A percentile compares a stretch with the other conserved stretches of the same genome.
These are phyloP conservation scores for Sarocladiaceae sp. DNA, from an alignment of 2,329 filamentous ascomycete genomes.

Conservation along the genomic window DNA sequence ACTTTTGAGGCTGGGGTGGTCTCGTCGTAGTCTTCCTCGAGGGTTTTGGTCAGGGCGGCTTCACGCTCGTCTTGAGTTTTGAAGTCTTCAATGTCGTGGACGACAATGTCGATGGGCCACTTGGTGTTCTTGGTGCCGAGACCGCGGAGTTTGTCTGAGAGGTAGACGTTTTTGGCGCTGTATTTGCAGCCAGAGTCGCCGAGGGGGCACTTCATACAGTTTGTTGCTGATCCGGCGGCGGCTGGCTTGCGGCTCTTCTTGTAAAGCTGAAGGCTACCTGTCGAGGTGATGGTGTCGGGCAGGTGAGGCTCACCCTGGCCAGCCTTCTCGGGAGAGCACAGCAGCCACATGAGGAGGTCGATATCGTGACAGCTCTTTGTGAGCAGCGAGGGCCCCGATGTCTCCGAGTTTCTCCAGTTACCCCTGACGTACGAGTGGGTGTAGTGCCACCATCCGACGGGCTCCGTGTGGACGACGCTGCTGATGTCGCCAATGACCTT, in stretches of 20 bases:
- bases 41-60: constrained; percentile 34
- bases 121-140: constrained; percentile 58
- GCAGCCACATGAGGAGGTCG: constrained; percentile 84
- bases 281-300: constrained; percentile 68
- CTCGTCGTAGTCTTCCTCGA: constrained; percentile 48
- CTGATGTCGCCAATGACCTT: constrained; percentile 76
- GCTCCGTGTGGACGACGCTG: constrained; percentile 86
- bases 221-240: constrained; percentile 70
- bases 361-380: constrained; percentile 97
- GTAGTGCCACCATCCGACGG: constrained; percentile 96
- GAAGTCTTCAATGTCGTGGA: constrained; percentile 83
- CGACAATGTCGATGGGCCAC: constrained; percentile 87
- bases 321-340: constrained; percentile 61
- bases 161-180: constrained; percentile 77
- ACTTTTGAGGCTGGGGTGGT: constrained; percentile 40
- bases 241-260: constrained; percentile 67
- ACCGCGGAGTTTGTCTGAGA: constrained; percentile 51
- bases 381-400: constrained; percentile 71
- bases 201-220: constrained; percentile 68
- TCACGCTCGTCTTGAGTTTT: constrained; percentile 34
- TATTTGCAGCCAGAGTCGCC: constrained; percentile 73
- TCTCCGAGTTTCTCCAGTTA: constrained; percentile 83
- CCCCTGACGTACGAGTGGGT: constrained; percentile 84
- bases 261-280: constrained; percentile 74
- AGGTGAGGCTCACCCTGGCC: constrained; percentile 55